Conservation (phyloP, 768 basidiomycete species). For the Lactarius hengduanensis region DNA sequence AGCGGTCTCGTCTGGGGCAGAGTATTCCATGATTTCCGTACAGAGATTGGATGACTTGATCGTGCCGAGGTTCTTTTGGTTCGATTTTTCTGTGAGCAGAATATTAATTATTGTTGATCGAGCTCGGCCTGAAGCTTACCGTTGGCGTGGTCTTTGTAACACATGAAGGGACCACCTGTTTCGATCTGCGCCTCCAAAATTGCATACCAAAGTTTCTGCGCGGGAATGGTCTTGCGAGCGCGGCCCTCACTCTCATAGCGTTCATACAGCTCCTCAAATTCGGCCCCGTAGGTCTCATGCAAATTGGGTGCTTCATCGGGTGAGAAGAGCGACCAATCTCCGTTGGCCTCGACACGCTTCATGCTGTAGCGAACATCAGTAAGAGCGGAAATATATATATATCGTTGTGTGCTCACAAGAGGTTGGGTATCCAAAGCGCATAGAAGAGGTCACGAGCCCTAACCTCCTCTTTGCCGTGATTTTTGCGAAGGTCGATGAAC, state of each 20-base stretch:
- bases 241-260: conserved; percentile 90
- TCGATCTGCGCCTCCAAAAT: conserved; percentile 96
- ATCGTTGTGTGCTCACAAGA: conserved; percentile 62
- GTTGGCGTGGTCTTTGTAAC: conserved; percentile 97
- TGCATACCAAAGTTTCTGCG: conserved; percentile 98
- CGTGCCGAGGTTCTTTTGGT: conserved; percentile 96
- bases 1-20: conserved; percentile 93
- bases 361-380: conserved; percentile 53
- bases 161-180: conserved; percentile 98
- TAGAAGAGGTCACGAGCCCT: conserved; percentile 97
- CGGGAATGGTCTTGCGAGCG: conserved; percentile 78
- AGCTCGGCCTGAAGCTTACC: conserved; percentile 45
- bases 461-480: conserved; percentile 97
- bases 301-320: conserved; percentile 94
- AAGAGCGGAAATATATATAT: neutral
- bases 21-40: conserved; percentile 99
- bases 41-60: conserved; percentile 99
- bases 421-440: conserved; percentile 95
- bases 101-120: conserved; percentile 5
- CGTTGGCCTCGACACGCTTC: conserved; percentile 91
- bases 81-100: conserved; percentile 74
- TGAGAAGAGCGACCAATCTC: conserved; percentile 95
- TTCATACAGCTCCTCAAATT: conserved; percentile 84
- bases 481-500: conserved; percentile 96
- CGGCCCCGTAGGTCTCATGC: conserved; percentile 83